Evolutionary conservation across 164 flowering plant species (phyloP).

Genomic region (Chimonanthus salicifolius): DNA sequence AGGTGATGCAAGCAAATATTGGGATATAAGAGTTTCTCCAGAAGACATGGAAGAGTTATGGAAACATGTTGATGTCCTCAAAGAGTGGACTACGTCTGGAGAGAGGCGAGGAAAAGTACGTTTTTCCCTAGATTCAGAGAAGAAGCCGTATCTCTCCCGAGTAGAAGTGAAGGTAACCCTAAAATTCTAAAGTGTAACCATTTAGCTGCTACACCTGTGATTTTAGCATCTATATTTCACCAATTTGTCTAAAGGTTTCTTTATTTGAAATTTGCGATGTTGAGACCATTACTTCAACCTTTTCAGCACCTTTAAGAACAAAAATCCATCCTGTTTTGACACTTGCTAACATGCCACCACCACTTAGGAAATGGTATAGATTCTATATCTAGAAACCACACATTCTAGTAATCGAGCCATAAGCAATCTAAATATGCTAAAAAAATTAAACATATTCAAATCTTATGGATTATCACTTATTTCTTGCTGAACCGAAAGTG

Average conservation of each 20-base stretch:
- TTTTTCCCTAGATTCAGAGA: constrained; percentile 58
- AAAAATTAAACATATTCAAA: too few species aligned
- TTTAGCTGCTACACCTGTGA: neutral
- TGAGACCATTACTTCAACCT: neutral
- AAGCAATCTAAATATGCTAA: too few species aligned
- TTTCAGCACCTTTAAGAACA: neutral
- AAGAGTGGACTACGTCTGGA: constrained; percentile 77
- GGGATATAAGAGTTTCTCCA: constrained; percentile 71
- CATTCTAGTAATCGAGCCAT: too few species aligned
- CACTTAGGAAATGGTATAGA: too few species aligned
- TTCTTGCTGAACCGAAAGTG: too few species aligned
- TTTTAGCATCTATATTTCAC: neutral
- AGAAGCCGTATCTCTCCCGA: constrained; percentile 71
- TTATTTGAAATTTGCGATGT: neutral
- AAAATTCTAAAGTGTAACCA: neutral
- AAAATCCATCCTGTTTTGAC: too few species aligned
- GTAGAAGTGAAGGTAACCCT: constrained; percentile 58
- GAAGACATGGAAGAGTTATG: constrained; percentile 91
- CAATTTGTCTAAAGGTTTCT: neutral
- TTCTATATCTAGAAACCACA: too few species aligned
- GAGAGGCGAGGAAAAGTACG: constrained; percentile 69
- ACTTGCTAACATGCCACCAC: too few species aligned
- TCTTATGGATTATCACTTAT: too few species aligned
- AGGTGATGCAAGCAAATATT: constrained; percentile 36
- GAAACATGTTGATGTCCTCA: constrained; percentile 51